These are phyloP conservation scores for Phytophthora fragariae DNA, from an alignment of 352 stramenopile genomes.

Conservation along the genomic window DNA sequence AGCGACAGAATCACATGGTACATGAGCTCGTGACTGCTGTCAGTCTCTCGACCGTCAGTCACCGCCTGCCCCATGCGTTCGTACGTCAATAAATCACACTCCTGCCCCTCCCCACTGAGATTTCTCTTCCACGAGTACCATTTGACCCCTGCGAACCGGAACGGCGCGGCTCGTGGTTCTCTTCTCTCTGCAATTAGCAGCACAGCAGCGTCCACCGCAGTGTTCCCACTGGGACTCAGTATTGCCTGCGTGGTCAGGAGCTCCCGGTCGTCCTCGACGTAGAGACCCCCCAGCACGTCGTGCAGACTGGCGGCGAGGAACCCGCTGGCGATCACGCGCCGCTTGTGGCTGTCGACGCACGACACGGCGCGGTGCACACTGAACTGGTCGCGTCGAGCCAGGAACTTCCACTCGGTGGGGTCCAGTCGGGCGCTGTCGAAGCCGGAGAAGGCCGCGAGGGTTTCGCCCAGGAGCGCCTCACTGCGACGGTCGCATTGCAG, in stretches of 20 bases:
- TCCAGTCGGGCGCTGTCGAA: slow-evolving; percentile 51
- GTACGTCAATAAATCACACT: slow-evolving; percentile 62
- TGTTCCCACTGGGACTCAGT: slow-evolving; percentile 33
- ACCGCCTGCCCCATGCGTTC: slow-evolving; percentile 62
- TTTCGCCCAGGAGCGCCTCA: slow-evolving; percentile 57
- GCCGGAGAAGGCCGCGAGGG: slow-evolving; percentile 46
- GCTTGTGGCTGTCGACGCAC: slow-evolving; percentile 24
- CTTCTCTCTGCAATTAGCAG: slow-evolving; percentile 46
- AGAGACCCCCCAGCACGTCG: slow-evolving; percentile 50
- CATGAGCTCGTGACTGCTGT: slow-evolving; percentile 44
- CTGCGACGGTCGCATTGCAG: slow-evolving; percentile 49
- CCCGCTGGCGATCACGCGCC: slow-evolving; percentile 48
- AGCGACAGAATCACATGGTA: slow-evolving; percentile 65
- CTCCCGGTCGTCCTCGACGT: slow-evolving; percentile 50
- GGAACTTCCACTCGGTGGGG: slow-evolving; percentile 39
- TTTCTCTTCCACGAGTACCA: slow-evolving; percentile 54
- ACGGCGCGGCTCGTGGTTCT: slow-evolving; percentile 41
- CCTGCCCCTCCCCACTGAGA: slow-evolving; percentile 19
- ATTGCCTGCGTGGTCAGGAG: slow-evolving; percentile 50
- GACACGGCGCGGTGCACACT: slow-evolving; percentile 41
- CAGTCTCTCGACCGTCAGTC: slow-evolving; percentile 31
- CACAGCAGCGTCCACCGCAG: slow-evolving; percentile 48
- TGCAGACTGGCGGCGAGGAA: slow-evolving; percentile 50
- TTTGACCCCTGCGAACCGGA: slow-evolving; percentile 69
- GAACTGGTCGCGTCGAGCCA: slow-evolving; percentile 51